Percentiles rank a stretch among this genome's conserved stretches.
These are phyloP conservation scores for Pseudocercospora fuligena DNA, from an alignment of 2,329 filamentous ascomycete genomes.

Conservation along the genomic window DNA sequence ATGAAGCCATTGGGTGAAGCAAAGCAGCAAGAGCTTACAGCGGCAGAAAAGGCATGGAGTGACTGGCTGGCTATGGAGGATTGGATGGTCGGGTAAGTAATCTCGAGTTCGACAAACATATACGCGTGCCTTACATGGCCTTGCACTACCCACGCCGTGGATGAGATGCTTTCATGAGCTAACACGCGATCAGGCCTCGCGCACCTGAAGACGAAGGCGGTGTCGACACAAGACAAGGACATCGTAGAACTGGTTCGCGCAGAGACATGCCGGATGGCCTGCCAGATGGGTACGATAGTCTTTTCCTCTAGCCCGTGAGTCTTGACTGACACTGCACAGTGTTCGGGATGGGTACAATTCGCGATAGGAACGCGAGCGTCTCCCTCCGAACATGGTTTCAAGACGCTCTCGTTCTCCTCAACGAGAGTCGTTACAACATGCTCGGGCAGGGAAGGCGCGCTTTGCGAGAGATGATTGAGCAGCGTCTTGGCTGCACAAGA, in stretches of 20 bases:
- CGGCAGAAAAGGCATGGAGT: constrained; percentile 85
- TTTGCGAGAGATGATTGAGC: constrained; percentile 5
- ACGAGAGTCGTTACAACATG: neutral
- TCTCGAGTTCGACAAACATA: neutral
- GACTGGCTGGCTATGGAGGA: constrained; percentile 97
- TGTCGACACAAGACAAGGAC: neutral
- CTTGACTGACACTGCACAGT: neutral
- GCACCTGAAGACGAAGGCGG: neutral
- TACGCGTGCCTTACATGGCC: constrained; percentile 61
- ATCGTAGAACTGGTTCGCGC: neutral
- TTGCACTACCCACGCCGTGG: neutral
- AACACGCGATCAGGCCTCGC: neutral
- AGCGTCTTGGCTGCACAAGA: neutral
- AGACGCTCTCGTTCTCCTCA: constrained; percentile 11
- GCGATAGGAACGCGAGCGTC: constrained; percentile 12
- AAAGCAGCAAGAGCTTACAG: constrained; percentile 77
- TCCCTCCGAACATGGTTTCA: neutral
- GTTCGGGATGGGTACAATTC: constrained; percentile 11
- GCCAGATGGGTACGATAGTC: constrained; percentile 8
- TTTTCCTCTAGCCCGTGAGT: neutral
- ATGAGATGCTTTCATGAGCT: neutral
- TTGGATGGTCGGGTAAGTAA: constrained; percentile 80
- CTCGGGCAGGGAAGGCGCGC: neutral
- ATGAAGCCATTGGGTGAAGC: constrained; percentile 75
- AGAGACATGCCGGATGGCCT: constrained; percentile 5